Evolutionary conservation across 108 stramenopile species (phyloP), one percentile per base, ranked within the genome.

Genomic region (Nitzschia sp.): DNA sequence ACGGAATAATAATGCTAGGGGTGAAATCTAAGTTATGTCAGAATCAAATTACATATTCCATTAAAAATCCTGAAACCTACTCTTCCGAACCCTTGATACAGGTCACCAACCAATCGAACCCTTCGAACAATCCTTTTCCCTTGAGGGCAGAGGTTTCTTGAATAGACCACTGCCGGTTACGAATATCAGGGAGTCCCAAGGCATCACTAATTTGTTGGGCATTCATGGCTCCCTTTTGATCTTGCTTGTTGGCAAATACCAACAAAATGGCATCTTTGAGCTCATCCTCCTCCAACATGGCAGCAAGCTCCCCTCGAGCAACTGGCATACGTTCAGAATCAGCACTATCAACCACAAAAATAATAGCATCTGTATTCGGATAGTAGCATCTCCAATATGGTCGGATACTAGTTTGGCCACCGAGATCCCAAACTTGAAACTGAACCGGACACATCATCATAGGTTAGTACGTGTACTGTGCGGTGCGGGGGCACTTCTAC

Each of bases 391-490:
- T 62, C 99, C 99, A 99, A 75, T 98, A 99, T 8, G 99, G 99
- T 55, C 99, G 95, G 70, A 99, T 99, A 55, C 87, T 93, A 6
- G 97, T 98, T 84, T 99, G 98, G 14, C 99, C 99, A 26, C 97
- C 99, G 41, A 99, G 77, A 72, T 99, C 99, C 99, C 99, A 99
- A 26, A 99, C 99, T 92, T 96, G 99, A 78, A 99, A 99, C 89
- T 98, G 46, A 11, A 24, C 37, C 10, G 54, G 20, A 39, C 10
- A 21, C 22, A 43, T 6, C 0, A 7, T 24, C 29, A 34, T 34
- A 34, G 29, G 29, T 34, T 1, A 34, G 29, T 34, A 5, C 29
- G 29, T 5, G 5, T 34, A 34, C 29, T n/a, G n/a, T n/a, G n/a
- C n/a, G n/a, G n/a, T n/a, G n/a, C n/a, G n/a, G 29, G 5, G 1